Conservation (phyloP, 768 basidiomycete species). For the Termitomyces bulborhizus region DNA sequence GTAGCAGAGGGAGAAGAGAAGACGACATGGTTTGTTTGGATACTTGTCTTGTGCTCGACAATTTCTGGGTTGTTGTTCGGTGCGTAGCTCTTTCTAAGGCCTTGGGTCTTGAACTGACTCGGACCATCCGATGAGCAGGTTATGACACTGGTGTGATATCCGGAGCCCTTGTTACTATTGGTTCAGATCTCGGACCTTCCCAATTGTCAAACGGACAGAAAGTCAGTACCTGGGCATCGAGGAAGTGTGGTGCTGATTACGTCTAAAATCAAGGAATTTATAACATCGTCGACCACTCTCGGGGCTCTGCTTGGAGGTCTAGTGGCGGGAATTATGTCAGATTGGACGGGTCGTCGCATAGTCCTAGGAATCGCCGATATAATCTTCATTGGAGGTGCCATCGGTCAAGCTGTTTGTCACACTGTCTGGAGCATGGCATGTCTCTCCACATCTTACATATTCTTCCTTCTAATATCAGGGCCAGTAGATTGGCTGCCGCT, state of each 20-base stretch:
- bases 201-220: constrained; percentile 58
- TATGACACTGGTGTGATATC: constrained; percentile 82
- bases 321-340: constrained; percentile 60
- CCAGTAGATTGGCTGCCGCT: constrained; percentile 58
- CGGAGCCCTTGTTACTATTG: constrained; percentile 73
- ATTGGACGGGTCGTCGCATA: constrained; percentile 60
- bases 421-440: constrained; percentile 65
- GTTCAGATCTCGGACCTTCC: constrained; percentile 54
- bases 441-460: not conserved
- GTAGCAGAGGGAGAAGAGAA: constrained; percentile 60
- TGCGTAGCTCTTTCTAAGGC: constrained; percentile 22
- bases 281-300: constrained; percentile 74
- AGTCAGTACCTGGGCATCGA: constrained; percentile 23
- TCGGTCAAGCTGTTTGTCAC: constrained; percentile 65
- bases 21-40: constrained; percentile 72
- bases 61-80: constrained; percentile 76
- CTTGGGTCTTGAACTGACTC: not conserved
- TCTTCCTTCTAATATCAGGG: not conserved
- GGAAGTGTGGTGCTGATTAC: not conserved
- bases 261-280: constrained; percentile 51
- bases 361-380: constrained; percentile 64
- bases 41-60: constrained; percentile 68
- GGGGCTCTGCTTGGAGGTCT: constrained; percentile 76
- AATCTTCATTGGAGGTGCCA: constrained; percentile 70
- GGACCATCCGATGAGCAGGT: constrained; percentile 29